Evolutionary conservation across 208 protist species (phyloP), one percentile per base, ranked within the genome.

Genomic region (Leishmania major): DNA sequence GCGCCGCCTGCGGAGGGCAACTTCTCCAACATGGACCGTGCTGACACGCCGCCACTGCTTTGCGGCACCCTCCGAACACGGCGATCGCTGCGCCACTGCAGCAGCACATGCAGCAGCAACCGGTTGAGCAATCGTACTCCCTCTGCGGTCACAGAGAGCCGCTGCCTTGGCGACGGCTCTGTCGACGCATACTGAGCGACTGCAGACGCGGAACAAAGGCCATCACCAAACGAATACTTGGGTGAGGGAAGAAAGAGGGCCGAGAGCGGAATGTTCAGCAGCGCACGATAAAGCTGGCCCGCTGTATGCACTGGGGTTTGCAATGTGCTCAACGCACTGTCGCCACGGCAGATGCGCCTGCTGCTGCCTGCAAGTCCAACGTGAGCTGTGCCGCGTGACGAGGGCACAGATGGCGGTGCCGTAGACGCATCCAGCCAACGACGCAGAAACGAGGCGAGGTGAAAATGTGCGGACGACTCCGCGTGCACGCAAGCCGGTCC

Each of bases 201-300:
- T n/a, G 43, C 43, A 53, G 69, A 22, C 28, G 25, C 8, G 28
- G 43, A 15, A 25, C 3, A 47, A 53, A 73, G 25, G 22, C 6
- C 15, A 11, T 13, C 64, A n/a, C 37, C 19, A 28, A 40, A 4
- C 31, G n/a, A 45, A 22, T 7, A 2, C 37, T 13, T 31, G n/a
- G 62, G 5, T 45, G 78, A 25, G 25, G 78, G 78, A 8, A 81
- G 37, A 53, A 37, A 82, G 25, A 82, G 79, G 40, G 22, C 31
- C 8, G 55, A 77, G 25, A 81, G 82, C 5, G 90, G 90, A 77
- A 93, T 85, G 81, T 85, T 85, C 28, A 81, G 67, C 73, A 93
- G 75, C 1, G 90, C 90, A 7, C 79, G 72, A 62, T 91, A 91
- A 6, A 89, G 86, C 45, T 85, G 78, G 8, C 51, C 57, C 0